Conservation (phyloP, 305 asterid species). For the Caryopteris hybrid region DNA sequence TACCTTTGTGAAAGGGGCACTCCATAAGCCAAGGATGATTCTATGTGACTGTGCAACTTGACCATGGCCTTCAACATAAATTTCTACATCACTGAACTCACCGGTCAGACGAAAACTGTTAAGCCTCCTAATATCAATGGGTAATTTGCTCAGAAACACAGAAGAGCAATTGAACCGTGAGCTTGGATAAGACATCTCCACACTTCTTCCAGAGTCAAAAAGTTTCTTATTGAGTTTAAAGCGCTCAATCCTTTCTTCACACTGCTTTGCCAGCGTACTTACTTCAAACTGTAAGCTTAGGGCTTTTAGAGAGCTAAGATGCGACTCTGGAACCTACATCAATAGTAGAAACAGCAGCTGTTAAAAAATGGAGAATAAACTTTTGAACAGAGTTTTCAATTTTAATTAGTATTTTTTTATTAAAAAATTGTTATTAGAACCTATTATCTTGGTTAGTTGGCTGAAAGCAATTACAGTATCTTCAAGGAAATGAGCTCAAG, state of each 20-base stretch:
- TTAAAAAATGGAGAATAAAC: neutral
- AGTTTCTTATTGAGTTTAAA: constrained; percentile 59
- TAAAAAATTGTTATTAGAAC: neutral
- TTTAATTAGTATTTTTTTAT: neutral
- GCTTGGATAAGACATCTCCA: constrained; percentile 70
- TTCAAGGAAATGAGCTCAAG: neutral
- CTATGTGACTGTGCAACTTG: constrained; percentile 58
- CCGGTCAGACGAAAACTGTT: constrained; percentile 48
- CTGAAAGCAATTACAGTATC: neutral
- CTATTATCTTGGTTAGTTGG: neutral
- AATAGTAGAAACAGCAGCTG: neutral
- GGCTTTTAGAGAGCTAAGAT: constrained; percentile 49
- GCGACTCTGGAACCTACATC: constrained; percentile 66
- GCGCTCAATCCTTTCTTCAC: constrained; percentile 70
- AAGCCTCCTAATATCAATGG: constrained; percentile 60
- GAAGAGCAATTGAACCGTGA: constrained; percentile 43
- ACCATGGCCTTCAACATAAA: constrained; percentile 65
- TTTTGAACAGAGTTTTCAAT: neutral
- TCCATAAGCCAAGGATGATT: constrained; percentile 90
- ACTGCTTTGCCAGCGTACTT: constrained; percentile 56
- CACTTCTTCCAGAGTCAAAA: constrained; percentile 65
- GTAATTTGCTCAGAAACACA: constrained; percentile 55
- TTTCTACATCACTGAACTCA: constrained; percentile 71
- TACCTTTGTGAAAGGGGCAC: constrained; percentile 91
- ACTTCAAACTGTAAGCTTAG: constrained; percentile 74